Evolutionary conservation across 176 grass and related monocot genomes (phyloP).

Genomic region (Aegilops speltoides): DNA sequence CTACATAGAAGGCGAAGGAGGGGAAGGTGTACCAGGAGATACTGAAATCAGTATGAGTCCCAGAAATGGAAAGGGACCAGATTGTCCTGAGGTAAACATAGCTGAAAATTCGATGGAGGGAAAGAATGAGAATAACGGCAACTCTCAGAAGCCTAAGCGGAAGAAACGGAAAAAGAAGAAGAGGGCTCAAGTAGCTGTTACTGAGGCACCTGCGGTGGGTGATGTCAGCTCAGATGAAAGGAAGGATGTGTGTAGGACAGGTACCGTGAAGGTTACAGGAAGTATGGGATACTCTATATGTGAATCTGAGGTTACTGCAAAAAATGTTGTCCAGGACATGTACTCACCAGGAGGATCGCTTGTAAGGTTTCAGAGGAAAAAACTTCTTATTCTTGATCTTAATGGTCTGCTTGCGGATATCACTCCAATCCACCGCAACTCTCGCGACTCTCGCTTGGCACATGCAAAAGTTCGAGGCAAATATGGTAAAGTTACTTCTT

Average conservation of each 20-base stretch:
- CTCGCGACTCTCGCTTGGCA: conserved; percentile 8
- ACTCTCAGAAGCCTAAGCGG: not conserved
- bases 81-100: conserved; percentile 8
- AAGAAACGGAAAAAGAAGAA: conserved; percentile 11
- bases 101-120: conserved; percentile 2
- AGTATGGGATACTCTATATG: not conserved
- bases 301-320: not conserved
- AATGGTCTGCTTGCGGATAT: conserved; percentile 93
- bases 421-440: conserved; percentile 29
- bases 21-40: not conserved
- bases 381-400: conserved; percentile 88
- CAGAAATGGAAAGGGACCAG: not conserved
- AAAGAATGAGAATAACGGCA: not conserved
- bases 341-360: conserved; percentile 47
- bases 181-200: not conserved
- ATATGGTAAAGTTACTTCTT: conserved; percentile 52
- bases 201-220: not conserved
- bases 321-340: conserved; percentile 20
- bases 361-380: conserved; percentile 53
- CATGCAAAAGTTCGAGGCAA: conserved; percentile 60
- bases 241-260: not conserved
- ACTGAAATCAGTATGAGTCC: not conserved
- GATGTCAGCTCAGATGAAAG: conserved; percentile 1
- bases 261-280: not conserved
- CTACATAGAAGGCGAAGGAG: not conserved